Percentiles rank a stretch among this genome's conserved stretches.
Conservation (phyloP, 345 rosid species). For the Salix caprea region DNA sequence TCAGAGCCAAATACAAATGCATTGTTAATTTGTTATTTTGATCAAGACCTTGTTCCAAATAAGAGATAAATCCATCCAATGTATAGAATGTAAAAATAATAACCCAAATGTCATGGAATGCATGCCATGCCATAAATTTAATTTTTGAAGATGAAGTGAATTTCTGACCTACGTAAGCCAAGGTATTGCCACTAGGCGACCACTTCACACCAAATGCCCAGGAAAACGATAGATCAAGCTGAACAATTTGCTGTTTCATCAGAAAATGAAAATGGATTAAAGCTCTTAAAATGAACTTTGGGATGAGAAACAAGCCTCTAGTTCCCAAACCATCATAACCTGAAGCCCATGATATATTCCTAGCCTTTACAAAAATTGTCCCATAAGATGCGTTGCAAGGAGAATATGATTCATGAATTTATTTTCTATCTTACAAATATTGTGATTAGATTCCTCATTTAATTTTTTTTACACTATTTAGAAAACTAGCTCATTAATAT, state of each 20-base stretch:
- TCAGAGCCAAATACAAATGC: background rate
- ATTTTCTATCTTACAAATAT: too few relatives aligned
- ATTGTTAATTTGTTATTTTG: background rate
- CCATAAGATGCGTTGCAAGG: too few relatives aligned
- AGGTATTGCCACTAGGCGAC: constrained; percentile 97
- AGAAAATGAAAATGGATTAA: constrained; percentile 5
- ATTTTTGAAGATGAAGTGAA: constrained; percentile 13
- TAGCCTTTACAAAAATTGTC: too few relatives aligned
- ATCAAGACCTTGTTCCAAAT: background rate
- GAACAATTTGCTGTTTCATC: constrained; percentile 79
- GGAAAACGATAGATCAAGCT: constrained; percentile 96
- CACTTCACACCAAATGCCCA: constrained; percentile 99
- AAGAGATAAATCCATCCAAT: background rate
- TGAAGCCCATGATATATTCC: too few relatives aligned
- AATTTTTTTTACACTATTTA: too few relatives aligned
- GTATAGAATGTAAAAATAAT: background rate
- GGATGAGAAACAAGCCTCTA: too few relatives aligned
- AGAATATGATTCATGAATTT: too few relatives aligned
- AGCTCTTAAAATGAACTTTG: background rate
- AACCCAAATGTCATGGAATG: background rate
- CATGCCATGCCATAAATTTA: background rate
- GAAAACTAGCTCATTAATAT: too few relatives aligned
- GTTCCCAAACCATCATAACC: too few relatives aligned
- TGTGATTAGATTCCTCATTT: too few relatives aligned
- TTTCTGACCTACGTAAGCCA: constrained; percentile 93